Evolutionary conservation across 345 rosid genomes (phyloP), one percentile per base, ranked within the genome.

Genomic region (Alliaria petiolata): DNA sequence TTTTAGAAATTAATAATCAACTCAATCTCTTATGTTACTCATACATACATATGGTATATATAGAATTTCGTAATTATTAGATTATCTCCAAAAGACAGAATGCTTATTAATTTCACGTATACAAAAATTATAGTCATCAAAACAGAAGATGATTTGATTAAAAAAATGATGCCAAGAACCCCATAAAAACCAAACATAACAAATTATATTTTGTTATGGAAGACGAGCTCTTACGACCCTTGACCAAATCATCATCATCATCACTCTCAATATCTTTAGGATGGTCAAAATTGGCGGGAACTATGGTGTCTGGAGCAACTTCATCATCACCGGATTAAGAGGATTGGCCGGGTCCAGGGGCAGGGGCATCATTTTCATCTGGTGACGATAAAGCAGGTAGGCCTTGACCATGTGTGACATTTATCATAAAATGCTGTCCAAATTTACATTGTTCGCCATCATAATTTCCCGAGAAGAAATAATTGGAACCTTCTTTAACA

Each of bases 391-490:
- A 50, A 53, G 9, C 16, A 52, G 92, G 97, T 62, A 95, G 67
- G 1, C 99, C 99, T 57, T 81, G 59, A 9, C 99, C 97, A 38
- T 91, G 96, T 19, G 86, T 79, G 35, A 95, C 97, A 28, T 85
- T 84, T 16, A 95, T 81, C 60, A 76, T 67, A 75, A 95, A 91
- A 55, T 52, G 93, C 47, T 86, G 92, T 3, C 93, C 96, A 1
- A 71, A 78, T 62, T 69, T 40, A 72, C 99, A 95, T 47, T 95
- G 99, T 20, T 91, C 97, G 1, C 99, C 99, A 17, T 91, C 96
- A 50, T 91, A 95, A 60, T 83, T 85, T 1, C 90, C 81, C 0
- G 99, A 95, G 79, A 89, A 95, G 85, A 95, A 95, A 46, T 84
- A 95, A 1, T 78, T 83, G 5, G 53, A 30, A 12, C 98, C 93